Percentiles rank a stretch among this genome's conserved stretches.
These are phyloP conservation scores for Microbotryomycetes sp. DNA, from an alignment of 1,284 basidiomycete genomes.

Conservation along the genomic window DNA sequence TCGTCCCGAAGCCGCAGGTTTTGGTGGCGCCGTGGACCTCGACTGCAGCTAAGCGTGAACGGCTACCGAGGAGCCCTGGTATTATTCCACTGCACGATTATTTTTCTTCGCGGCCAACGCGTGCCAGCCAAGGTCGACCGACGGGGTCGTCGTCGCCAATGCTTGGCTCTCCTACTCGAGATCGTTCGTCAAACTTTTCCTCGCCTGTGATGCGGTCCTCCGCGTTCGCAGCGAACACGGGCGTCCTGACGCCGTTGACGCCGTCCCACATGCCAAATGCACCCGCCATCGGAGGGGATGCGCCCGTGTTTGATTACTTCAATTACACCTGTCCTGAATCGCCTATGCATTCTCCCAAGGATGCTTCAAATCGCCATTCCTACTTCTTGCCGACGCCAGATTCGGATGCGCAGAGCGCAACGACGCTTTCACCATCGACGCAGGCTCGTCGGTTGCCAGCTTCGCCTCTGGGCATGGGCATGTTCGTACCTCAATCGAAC, in stretches of 20 bases:
- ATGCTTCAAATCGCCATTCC: not conserved
- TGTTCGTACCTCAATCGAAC: not conserved
- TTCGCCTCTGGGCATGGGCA: conserved; percentile 11
- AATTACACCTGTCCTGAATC: conserved; percentile 12
- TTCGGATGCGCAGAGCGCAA: not conserved
- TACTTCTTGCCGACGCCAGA: conserved; percentile 8
- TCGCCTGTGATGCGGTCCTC: conserved; percentile 13
- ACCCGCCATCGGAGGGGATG: conserved; percentile 7
- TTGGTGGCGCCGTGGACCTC: not conserved
- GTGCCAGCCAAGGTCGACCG: not conserved
- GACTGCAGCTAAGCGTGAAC: no score
- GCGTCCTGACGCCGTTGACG: conserved; percentile 26
- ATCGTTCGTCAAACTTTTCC: not conserved
- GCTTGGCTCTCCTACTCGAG: not conserved
- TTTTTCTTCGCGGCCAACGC: not conserved
- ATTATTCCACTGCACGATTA: not conserved
- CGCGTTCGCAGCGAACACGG: conserved; percentile 18
- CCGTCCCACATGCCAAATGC: conserved; percentile 29
- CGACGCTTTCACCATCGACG: not conserved
- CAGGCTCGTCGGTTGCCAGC: not conserved
- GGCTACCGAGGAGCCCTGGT: not conserved
- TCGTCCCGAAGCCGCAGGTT: no score
- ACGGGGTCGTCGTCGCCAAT: not conserved
- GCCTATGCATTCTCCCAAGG: conserved; percentile 1
- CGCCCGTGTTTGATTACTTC: conserved; percentile 14